Conservation (phyloP, 352 stramenopile species). For the Phytophthora idaei region DNA sequence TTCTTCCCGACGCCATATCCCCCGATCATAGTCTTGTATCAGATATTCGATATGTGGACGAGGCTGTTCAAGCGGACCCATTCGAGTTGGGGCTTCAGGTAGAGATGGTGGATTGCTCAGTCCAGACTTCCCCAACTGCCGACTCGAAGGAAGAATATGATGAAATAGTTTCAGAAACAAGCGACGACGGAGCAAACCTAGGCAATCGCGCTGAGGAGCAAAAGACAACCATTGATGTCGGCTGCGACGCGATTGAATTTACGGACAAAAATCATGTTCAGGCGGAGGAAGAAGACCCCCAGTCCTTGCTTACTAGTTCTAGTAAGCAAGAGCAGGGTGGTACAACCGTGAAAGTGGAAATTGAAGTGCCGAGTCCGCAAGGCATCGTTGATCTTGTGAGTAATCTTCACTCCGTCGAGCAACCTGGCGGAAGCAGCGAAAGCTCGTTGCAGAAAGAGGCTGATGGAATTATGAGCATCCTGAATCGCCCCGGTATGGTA, state of each 20-base stretch:
- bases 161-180: neutral
- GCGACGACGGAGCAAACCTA: neutral
- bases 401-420: neutral
- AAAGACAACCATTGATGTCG: slow-evolving; percentile 18
- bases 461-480: neutral
- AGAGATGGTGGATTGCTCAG: neutral
- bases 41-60: slow-evolving; percentile 16
- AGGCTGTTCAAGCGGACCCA: slow-evolving; percentile 26
- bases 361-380: neutral
- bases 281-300: neutral
- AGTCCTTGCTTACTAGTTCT: neutral
- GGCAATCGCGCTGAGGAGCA: neutral
- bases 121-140: neutral
- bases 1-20: neutral
- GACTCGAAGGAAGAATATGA: neutral
- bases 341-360: neutral
- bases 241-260: slow-evolving; percentile 21
- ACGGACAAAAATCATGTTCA: neutral
- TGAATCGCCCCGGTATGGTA: neutral
- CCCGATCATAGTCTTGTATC: neutral
- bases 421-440: neutral
- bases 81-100: neutral
- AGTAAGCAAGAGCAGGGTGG: neutral
- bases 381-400: neutral
- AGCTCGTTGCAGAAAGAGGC: neutral